phyloP scores from a whole-genome alignment of 345 rosid species.

The Luvunga scandens region DNA sequence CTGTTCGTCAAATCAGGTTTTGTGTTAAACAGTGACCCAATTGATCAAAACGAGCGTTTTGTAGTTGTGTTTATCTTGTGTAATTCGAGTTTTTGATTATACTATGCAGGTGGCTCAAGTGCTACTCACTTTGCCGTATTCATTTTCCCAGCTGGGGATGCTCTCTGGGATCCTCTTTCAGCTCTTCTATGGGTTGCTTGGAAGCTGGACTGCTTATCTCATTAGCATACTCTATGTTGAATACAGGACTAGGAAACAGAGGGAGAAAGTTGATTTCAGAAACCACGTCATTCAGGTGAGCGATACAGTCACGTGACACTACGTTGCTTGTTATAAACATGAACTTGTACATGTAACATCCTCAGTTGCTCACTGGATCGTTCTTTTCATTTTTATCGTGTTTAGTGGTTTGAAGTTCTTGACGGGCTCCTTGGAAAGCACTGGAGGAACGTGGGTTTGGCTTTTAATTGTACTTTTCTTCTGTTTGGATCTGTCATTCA shows the following conservation, averaged over 20 bases:
- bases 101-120: conserved; percentile 97
- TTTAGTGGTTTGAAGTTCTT: conserved; percentile 97
- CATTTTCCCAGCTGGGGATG: conserved; percentile 98
- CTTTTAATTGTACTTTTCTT: conserved; percentile 98
- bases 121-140: conserved; percentile 91
- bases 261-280: conserved; percentile 95
- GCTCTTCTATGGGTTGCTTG: conserved; percentile 87
- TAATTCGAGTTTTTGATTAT: background rate
- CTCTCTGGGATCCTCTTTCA: conserved; percentile 89
- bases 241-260: conserved; percentile 92
- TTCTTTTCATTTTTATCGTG: background rate
- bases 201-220: conserved; percentile 98
- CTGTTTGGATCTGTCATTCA: conserved; percentile 99
- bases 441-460: conserved; percentile 99
- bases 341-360: background rate
- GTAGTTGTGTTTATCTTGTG: background rate
- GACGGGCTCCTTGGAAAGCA: conserved; percentile 96
- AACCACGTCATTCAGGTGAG: conserved; percentile 93
- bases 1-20: conserved; percentile 98
- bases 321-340: no score
- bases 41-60: background rate
- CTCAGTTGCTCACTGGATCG: background rate
- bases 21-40: background rate
- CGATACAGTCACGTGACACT: background rate
- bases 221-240: conserved; percentile 92